Evolutionary conservation across 2,329 filamentous ascomycete species (phyloP).

Genomic region (Calonectria pseudoreteaudii): DNA sequence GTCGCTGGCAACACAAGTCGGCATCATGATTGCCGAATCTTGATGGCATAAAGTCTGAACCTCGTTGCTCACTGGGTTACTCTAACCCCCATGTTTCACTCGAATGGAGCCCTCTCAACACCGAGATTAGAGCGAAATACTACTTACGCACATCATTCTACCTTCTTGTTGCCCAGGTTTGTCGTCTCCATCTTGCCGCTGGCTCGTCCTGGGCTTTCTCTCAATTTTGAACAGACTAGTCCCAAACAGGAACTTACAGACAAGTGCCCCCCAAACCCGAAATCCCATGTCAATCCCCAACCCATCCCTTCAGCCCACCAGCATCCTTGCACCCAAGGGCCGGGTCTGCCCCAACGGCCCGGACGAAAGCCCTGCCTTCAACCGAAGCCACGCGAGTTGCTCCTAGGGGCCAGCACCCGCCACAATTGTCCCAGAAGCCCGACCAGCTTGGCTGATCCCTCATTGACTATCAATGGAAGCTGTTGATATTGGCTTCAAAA

Average conservation of each 20-base stretch:
- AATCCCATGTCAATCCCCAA: conserved; percentile 26
- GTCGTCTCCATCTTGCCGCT: conserved; percentile 31
- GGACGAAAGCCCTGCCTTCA: conserved; percentile 34
- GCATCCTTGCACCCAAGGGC: conserved; percentile 35
- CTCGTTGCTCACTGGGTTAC: neutral
- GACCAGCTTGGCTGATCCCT: neutral
- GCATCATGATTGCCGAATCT: neutral
- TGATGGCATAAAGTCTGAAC: neutral
- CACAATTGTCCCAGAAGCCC: conserved; percentile 18
- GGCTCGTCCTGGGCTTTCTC: conserved; percentile 31
- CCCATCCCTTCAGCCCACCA: conserved; percentile 21
- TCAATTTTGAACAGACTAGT: conserved; percentile 16
- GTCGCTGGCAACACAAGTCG: neutral
- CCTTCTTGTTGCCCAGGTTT: conserved; percentile 1
- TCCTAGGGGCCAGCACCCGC: conserved; percentile 15
- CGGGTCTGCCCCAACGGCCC: conserved; percentile 40
- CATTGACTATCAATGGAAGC: neutral
- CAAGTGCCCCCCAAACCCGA: neutral
- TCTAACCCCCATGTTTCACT: conserved; percentile 11
- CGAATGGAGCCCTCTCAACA: conserved; percentile 18
- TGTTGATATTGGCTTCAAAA: neutral
- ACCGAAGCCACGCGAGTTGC: conserved; percentile 40
- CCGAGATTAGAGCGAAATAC: conserved; percentile 34
- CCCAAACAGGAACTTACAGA: conserved; percentile 27
- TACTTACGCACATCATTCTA: neutral